Evolutionary conservation across 176 grass and related monocot species (phyloP).

Genomic region (Triticum monococcum): DNA sequence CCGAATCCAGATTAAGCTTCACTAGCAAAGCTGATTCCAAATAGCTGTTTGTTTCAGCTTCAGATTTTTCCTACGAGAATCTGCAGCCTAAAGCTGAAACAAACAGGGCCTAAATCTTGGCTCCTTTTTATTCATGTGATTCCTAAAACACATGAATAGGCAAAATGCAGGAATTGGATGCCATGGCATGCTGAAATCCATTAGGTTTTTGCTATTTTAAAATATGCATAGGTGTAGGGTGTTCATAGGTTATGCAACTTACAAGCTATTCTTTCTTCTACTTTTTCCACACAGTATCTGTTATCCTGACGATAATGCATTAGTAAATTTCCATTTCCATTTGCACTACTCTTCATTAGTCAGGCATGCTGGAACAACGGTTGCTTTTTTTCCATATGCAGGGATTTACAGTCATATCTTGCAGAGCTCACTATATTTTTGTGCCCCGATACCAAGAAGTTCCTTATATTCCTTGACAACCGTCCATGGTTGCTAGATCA

Average conservation of each 20-base stretch:
- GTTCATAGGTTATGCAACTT: not conserved
- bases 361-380: not conserved
- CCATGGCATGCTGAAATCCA: not conserved
- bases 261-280: not conserved
- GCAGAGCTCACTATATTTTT: slow-evolving; percentile 82
- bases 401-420: slow-evolving; percentile 98
- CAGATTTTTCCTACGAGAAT: no score
- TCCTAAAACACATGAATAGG: not conserved
- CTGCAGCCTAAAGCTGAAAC: no score
- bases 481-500: slow-evolving; percentile 80
- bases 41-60: no score
- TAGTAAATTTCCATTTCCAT: slow-evolving; percentile 22
- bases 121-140: not conserved
- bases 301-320: not conserved
- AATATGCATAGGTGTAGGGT: not conserved
- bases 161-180: not conserved
- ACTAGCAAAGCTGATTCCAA: no score
- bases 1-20: no score
- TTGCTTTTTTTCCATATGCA: slow-evolving; percentile 48
- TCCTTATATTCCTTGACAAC: slow-evolving; percentile 86
- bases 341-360: not conserved
- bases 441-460: slow-evolving; percentile 60
- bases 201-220: not conserved
- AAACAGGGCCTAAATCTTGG: no score
- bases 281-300: not conserved